These are phyloP conservation scores for Quercus berberidifolia DNA, from an alignment of 306 rosid genomes.

Conservation along the genomic window DNA sequence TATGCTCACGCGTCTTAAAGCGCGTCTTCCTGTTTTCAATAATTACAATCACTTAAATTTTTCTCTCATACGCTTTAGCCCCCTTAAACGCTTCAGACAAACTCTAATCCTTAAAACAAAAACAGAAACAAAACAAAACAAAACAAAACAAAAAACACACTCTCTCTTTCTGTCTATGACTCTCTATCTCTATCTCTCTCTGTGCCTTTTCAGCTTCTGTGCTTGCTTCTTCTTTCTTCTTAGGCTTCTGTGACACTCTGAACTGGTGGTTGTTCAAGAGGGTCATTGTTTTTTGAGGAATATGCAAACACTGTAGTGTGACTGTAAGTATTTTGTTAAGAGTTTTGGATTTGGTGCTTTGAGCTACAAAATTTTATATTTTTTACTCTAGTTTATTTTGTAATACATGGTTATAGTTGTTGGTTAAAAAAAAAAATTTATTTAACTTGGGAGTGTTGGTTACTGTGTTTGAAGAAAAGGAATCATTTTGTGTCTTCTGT, in stretches of 20 bases:
- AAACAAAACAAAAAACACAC: neutral
- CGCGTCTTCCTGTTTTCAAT: neutral
- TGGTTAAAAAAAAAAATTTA: neutral
- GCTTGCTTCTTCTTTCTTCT: constrained; percentile 14
- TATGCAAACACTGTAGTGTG: neutral
- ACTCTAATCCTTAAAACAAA: neutral
- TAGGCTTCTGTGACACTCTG: constrained; percentile 9
- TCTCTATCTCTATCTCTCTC: neutral
- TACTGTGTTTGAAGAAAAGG: neutral
- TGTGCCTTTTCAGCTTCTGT: constrained; percentile 41
- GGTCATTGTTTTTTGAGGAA: constrained; percentile 20
- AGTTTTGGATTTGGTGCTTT: constrained; percentile 1
- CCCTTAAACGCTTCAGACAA: constrained; percentile 15
- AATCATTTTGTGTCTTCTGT: neutral
- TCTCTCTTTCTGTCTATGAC: neutral
- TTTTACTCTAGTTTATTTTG: neutral
- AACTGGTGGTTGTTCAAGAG: constrained; percentile 15
- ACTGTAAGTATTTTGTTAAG: constrained; percentile 14
- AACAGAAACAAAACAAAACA: neutral
- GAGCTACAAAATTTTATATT: neutral
- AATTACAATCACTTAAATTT: constrained; percentile 19
- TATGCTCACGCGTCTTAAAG: constrained; percentile 9
- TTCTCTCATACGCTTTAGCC: neutral
- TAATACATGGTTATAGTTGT: neutral
- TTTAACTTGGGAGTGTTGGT: neutral